Conservation (phyloP, 2,329 filamentous ascomycete genomes). For the Piedraia hortae region DNA sequence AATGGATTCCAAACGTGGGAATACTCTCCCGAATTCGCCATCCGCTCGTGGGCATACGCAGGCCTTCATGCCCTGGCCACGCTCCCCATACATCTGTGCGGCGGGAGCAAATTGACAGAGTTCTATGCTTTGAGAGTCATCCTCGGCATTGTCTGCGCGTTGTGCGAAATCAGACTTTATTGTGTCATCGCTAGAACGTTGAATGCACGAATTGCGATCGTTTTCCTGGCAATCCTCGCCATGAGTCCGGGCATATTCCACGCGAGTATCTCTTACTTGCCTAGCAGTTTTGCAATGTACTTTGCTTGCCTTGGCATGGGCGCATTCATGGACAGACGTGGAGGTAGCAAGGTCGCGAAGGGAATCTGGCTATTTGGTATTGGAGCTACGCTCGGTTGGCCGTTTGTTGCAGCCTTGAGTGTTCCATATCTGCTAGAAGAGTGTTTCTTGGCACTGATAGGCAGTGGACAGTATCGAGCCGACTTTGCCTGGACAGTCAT, state of each 20-base stretch:
- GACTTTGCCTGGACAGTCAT: constrained; percentile 33
- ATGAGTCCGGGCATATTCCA: constrained; percentile 84
- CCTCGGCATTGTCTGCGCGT: constrained; percentile 49
- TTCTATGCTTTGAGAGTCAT: constrained; percentile 67
- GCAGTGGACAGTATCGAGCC: constrained; percentile 15
- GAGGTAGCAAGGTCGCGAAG: constrained; percentile 48
- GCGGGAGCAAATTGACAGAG: constrained; percentile 25
- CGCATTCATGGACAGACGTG: constrained; percentile 72
- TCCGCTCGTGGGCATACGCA: constrained; percentile 84
- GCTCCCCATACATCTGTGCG: constrained; percentile 32
- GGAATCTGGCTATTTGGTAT: constrained; percentile 80
- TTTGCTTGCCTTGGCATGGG: constrained; percentile 61
- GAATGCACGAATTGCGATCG: constrained; percentile 56
- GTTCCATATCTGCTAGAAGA: constrained; percentile 64
- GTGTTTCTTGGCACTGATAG: constrained; percentile 24
- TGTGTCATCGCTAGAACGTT: constrained; percentile 47
- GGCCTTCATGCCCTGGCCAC: constrained; percentile 48
- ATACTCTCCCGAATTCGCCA: constrained; percentile 83
- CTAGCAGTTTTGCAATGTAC: constrained; percentile 94
- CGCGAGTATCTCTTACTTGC: constrained; percentile 60
- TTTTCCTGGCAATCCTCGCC: constrained; percentile 53
- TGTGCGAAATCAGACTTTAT: constrained; percentile 61
- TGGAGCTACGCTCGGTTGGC: constrained; percentile 74
- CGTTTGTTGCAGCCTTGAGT: constrained; percentile 63
- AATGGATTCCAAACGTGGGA: constrained; percentile 96